Percentiles rank a stretch among this genome's conserved stretches.
These are phyloP conservation scores for Dictyostelium firmibasis DNA, from an alignment of 78 protist species.

Conservation along the genomic window DNA sequence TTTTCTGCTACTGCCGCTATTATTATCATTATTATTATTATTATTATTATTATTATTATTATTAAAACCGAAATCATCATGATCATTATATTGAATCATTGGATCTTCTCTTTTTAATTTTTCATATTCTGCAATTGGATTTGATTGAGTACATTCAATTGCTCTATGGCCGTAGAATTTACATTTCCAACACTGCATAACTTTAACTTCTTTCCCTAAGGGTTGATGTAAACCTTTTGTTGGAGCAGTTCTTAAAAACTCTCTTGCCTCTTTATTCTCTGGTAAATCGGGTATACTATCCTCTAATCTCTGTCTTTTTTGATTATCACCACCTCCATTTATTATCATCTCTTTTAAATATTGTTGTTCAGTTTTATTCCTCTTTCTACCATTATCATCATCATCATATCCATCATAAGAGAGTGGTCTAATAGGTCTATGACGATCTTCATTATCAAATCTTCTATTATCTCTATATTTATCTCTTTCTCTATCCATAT, in stretches of 20 bases:
- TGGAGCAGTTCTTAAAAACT: conserved; percentile 69
- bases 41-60: not conserved
- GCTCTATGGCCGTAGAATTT: conserved; percentile 54
- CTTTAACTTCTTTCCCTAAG: conserved; percentile 67
- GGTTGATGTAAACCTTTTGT: conserved; percentile 76
- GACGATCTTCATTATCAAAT: not conserved
- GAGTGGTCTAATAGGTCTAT: not conserved
- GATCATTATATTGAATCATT: conserved; percentile 21
- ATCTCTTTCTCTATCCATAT: conserved; percentile 10
- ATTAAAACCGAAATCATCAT: not conserved
- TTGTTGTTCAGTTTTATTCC: not conserved
- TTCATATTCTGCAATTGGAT: not conserved
- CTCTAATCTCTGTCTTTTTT: not conserved
- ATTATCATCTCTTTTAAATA: not conserved
- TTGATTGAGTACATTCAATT: conserved; percentile 36
- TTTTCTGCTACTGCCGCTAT: not conserved
- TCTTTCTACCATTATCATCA: not conserved
- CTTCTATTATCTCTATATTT: conserved; percentile 10
- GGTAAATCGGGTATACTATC: conserved; percentile 69
- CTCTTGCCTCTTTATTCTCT: conserved; percentile 54
- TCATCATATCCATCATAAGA: not conserved
- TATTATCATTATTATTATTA: not conserved
- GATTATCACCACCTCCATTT: not conserved
- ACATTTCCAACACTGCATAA: conserved; percentile 79
- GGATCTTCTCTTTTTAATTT: conserved; percentile 36